phyloP scores from a whole-genome alignment of 345 rosid species.

The Cardamine chenopodiifolia region DNA sequence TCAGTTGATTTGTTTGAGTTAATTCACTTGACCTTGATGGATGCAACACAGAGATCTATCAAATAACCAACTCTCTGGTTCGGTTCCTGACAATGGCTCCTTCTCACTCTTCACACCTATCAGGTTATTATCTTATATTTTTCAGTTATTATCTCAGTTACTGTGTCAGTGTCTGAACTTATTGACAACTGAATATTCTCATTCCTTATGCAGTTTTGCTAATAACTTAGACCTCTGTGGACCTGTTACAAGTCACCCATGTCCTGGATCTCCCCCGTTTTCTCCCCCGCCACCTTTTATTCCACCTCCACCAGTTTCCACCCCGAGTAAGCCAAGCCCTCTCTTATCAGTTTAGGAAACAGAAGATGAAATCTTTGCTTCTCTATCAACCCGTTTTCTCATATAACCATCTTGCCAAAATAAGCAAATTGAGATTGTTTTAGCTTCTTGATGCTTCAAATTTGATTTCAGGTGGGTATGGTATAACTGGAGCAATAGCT shows the following conservation, averaged over 20 bases:
- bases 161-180: conserved; percentile 23
- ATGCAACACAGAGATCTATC: conserved; percentile 79
- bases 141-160: neutral
- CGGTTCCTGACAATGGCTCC: conserved; percentile 97
- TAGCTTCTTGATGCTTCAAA: conserved; percentile 5
- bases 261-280: conserved; percentile 99
- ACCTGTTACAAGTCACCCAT: conserved; percentile 89
- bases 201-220: conserved; percentile 75
- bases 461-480: conserved; percentile 66
- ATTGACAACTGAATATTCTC: conserved; percentile 7
- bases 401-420: neutral
- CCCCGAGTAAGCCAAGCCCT: conserved; percentile 57
- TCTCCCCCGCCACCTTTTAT: conserved; percentile 99
- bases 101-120: conserved; percentile 98
- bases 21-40: conserved; percentile 12
- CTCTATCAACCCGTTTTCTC: conserved; percentile 1
- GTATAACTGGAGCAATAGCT: conserved; percentile 93
- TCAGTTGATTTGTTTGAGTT: conserved; percentile 11
- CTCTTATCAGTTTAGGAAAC: neutral
- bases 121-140: conserved; percentile 54
- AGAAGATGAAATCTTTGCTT: conserved; percentile 9
- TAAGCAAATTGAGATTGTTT: neutral
- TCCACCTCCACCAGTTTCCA: conserved; percentile 70
- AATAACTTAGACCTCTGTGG: conserved; percentile 94
- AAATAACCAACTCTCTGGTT: conserved; percentile 87